These are phyloP conservation scores for Eucalyptus regnans DNA, from an alignment of 345 rosid species.

Conservation along the genomic window DNA sequence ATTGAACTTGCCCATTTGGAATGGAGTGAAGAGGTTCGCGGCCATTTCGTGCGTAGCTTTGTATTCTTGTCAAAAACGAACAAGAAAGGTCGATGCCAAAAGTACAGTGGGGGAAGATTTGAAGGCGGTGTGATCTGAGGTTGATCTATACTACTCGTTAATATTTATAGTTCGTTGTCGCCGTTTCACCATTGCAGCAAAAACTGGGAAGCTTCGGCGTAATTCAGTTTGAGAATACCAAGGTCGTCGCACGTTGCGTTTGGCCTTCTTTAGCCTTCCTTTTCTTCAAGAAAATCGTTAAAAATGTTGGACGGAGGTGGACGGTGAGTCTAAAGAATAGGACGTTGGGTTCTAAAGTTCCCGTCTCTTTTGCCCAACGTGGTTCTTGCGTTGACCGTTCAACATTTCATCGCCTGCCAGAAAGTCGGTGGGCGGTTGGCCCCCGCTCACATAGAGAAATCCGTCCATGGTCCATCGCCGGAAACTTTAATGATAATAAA, in stretches of 20 bases:
- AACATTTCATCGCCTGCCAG: not conserved
- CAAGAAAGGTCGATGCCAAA: not conserved
- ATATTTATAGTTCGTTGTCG: not conserved
- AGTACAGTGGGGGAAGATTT: too few species aligned
- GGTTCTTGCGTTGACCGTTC: not conserved
- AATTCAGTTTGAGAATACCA: not conserved
- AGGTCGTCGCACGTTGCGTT: not conserved
- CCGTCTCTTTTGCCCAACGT: not conserved
- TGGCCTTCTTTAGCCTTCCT: not conserved
- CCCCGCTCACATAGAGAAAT: accelerated
- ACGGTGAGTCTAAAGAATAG: not conserved
- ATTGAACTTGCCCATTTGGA: not conserved
- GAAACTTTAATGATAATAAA: not conserved
- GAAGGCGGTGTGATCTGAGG: not conserved
- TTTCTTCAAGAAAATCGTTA: not conserved
- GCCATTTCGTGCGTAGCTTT: not conserved
- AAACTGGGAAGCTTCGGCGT: not conserved
- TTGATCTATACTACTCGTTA: not conserved
- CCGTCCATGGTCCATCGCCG: not conserved
- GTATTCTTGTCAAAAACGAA: too few species aligned
- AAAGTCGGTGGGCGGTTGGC: not conserved
- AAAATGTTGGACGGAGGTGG: not conserved
- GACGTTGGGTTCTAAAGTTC: not conserved
- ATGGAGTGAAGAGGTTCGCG: not conserved
- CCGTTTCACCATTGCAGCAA: not conserved